Base-by-base conservation (phyloP, 1,284 basidiomycete species). In the Trichosporon asahii region DNA sequence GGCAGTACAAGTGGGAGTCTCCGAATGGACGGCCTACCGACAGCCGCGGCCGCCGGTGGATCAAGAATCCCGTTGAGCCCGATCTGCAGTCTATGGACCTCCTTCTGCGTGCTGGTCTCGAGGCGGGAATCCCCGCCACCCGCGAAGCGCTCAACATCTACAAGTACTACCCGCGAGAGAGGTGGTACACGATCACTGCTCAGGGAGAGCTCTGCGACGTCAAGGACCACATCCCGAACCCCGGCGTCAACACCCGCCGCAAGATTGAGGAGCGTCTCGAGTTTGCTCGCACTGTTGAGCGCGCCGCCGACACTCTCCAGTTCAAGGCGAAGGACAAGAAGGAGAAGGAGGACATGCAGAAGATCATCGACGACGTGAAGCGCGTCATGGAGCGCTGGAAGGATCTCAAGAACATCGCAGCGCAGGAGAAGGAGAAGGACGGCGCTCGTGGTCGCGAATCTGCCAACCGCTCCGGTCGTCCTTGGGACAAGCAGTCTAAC, bases 21-120 rank as follows among this genome's bases (percentile, higher is more conserved):
- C 74, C 75, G 1, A 78, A 77, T 60, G 72, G 73, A 2, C 44
- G 66, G 23, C 31, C 64, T 27, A 65, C 49, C 9, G 76, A 78
- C 66, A 46, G 64, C 1, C 66, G 73, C 27, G 75, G 74, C 2
- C 55, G 55, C 6, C n/a, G 23, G 21, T 76, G 73, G 74, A 29
- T 73, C 29, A 46, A 57, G 63, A 68, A 31, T 46, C 37, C 71
- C 12, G 31, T 69, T 11, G 29, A 25, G 12, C 68, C 74, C 8
- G 72, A 76, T 57, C 65, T 73, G 3, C 61, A 70, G 18, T 65
- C 77, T 14, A 70, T 79, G 33, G 64, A 66, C 31, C 57, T 76
- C 8, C 68, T 81, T 9, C 44, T 82, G 64, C 74, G 76, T 44
- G 75, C 77, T 0, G 76, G 76, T 0, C 71, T 77, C 21, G 72